phyloP scores from a whole-genome alignment of 805 yeast genomes.

The Candida stauntonica region DNA sequence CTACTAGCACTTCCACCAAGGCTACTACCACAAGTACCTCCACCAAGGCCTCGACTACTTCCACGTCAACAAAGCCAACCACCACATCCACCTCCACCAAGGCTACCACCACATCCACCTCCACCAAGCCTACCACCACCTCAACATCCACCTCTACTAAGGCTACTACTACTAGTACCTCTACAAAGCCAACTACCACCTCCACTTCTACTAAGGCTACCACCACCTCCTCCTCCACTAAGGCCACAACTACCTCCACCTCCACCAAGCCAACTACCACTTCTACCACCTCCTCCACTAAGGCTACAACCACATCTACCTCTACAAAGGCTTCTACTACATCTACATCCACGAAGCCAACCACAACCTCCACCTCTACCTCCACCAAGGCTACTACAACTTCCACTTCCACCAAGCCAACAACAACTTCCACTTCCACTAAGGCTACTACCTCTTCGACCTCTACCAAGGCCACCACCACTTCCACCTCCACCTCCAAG shows the following conservation, averaged over 20 bases:
- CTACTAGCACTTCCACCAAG: slow-evolving; percentile 9
- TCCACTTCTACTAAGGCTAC: slow-evolving; percentile 15
- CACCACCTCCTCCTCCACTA: slow-evolving; percentile 16
- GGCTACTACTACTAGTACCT: slow-evolving; percentile 8
- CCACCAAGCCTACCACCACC: slow-evolving; percentile 7
- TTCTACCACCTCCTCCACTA: slow-evolving; percentile 20
- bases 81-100: slow-evolving; percentile 11
- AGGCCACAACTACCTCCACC: slow-evolving; percentile 17
- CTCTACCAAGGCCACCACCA: slow-evolving; percentile 8
- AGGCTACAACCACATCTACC: background rate
- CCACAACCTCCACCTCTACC: slow-evolving; percentile 6
- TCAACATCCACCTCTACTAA: slow-evolving; percentile 11
- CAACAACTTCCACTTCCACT: slow-evolving; percentile 13
- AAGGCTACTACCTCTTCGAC: slow-evolving; percentile 10
- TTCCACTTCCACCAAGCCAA: slow-evolving; percentile 12
- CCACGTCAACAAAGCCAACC: slow-evolving; percentile 1
- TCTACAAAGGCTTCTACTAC: slow-evolving; percentile 5
- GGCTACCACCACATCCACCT: slow-evolving; percentile 16
- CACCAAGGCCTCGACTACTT: slow-evolving; percentile 4
- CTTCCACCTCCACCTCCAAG: slow-evolving; percentile 14
- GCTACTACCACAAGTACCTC: slow-evolving; percentile 2
- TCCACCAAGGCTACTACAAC: slow-evolving; percentile 15
- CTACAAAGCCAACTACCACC: slow-evolving; percentile 9
- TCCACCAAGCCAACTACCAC: slow-evolving; percentile 16
- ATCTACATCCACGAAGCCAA: slow-evolving; percentile 1